phyloP scores from a whole-genome alignment of 805 yeast species.

The Saturnispora serradocipensis region DNA sequence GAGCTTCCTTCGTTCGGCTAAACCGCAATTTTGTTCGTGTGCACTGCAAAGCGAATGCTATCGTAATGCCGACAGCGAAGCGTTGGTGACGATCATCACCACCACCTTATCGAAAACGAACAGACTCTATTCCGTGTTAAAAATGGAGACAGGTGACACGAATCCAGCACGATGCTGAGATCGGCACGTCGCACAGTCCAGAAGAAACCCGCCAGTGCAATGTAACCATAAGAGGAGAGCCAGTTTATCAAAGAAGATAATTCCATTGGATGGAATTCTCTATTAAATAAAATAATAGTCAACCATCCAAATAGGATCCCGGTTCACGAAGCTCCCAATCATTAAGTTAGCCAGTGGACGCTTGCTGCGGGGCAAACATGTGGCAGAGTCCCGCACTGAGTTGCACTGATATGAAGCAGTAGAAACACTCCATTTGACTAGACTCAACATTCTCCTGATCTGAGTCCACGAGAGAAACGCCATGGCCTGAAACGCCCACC shows the following conservation, averaged over 20 bases:
- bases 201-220: neutral
- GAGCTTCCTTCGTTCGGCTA: neutral
- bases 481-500: slow-evolving; percentile 3
- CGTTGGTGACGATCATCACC: neutral
- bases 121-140: neutral
- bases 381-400: slow-evolving; percentile 3
- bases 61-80: neutral
- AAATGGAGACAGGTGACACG: neutral
- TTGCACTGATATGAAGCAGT: neutral
- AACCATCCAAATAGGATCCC: neutral
- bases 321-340: neutral
- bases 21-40: neutral
- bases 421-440: neutral
- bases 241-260: neutral
- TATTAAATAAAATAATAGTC: neutral
- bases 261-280: neutral
- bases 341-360: neutral
- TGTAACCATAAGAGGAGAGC: neutral
- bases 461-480: slow-evolving; percentile 8
- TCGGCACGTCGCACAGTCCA: neutral
- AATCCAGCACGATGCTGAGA: neutral
- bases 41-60: neutral
- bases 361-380: neutral
- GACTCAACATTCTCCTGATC: slow-evolving; percentile 8
- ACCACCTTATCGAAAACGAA: neutral